phyloP scores from a whole-genome alignment of 1,284 basidiomycete species.

The Microbotryum saponariae region DNA sequence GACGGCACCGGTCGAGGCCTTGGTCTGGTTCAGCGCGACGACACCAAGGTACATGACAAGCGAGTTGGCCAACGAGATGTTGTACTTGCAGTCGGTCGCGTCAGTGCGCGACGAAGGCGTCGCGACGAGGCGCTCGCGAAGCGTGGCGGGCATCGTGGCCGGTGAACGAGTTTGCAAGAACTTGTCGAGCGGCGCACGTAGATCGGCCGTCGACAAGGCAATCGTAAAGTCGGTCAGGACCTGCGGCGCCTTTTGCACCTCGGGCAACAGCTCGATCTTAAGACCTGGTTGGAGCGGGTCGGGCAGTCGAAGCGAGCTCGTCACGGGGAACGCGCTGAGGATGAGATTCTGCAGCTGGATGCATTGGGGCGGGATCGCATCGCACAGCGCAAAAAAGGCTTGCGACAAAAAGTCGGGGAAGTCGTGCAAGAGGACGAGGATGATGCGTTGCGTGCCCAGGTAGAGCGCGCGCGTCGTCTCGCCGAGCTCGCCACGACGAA shows the following conservation, averaged over 20 bases:
- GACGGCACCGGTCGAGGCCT: constrained; percentile 66
- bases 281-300: constrained; percentile 59
- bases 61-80: constrained; percentile 79
- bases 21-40: constrained; percentile 74
- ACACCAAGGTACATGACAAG: constrained; percentile 92
- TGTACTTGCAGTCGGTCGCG: constrained; percentile 60
- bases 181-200: constrained; percentile 70
- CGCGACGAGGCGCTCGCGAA: constrained; percentile 69
- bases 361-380: constrained; percentile 84
- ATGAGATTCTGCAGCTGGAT: constrained; percentile 95
- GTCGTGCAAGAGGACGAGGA: constrained; percentile 93
- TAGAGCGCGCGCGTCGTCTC: constrained; percentile 82
- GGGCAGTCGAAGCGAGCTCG: constrained; percentile 56
- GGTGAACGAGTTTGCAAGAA: constrained; percentile 55
- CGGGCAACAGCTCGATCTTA: constrained; percentile 57
- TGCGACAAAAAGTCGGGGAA: constrained; percentile 97
- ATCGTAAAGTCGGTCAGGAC: constrained; percentile 84
- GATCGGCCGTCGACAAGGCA: constrained; percentile 61
- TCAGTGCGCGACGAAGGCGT: constrained; percentile 18
- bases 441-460: constrained; percentile 80
- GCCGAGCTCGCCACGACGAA: constrained; percentile 60
- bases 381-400: constrained; percentile 92
- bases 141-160: constrained; percentile 58
- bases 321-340: constrained; percentile 88
- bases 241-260: constrained; percentile 81